Conservation (phyloP, 805 yeast species). For the Pichia exigua region DNA sequence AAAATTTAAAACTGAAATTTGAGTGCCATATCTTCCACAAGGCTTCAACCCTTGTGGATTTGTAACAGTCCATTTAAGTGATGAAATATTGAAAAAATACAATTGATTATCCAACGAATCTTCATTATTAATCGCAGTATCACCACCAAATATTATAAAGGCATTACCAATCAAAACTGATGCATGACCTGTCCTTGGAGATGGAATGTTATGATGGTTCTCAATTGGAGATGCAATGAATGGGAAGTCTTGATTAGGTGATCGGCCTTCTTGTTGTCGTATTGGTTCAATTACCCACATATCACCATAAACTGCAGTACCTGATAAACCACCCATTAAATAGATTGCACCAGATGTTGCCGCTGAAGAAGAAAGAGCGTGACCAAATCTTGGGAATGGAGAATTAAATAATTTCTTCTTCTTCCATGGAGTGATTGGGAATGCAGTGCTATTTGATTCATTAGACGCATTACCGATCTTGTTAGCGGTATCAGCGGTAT, state of each 20-base stretch:
- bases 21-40: slow-evolving; percentile 89
- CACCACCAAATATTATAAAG: slow-evolving; percentile 93
- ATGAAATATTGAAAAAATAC: slow-evolving; percentile 75
- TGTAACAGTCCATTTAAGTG: slow-evolving; percentile 74
- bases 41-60: slow-evolving; percentile 72
- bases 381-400: slow-evolving; percentile 94
- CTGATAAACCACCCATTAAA: slow-evolving; percentile 93
- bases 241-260: slow-evolving; percentile 25
- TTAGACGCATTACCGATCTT: neutral
- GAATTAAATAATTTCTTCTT: slow-evolving; percentile 56
- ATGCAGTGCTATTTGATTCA: neutral
- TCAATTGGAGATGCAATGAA: slow-evolving; percentile 48
- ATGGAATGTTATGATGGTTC: slow-evolving; percentile 74
- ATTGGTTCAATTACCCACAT: slow-evolving; percentile 77
- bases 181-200: slow-evolving; percentile 96
- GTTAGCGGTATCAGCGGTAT: too few species aligned
- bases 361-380: slow-evolving; percentile 69
- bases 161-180: slow-evolving; percentile 91
- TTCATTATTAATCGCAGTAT: slow-evolving; percentile 66
- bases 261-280: slow-evolving; percentile 33
- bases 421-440: slow-evolving; percentile 50
- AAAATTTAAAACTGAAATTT: slow-evolving; percentile 66
- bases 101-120: slow-evolving; percentile 84
- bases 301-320: slow-evolving; percentile 88
- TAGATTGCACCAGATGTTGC: slow-evolving; percentile 76